A percentile compares a stretch with the other conserved stretches of the same genome.
Evolutionary conservation across 352 stramenopile genomes (phyloP).

Genomic region (Phytophthora meadii): DNA sequence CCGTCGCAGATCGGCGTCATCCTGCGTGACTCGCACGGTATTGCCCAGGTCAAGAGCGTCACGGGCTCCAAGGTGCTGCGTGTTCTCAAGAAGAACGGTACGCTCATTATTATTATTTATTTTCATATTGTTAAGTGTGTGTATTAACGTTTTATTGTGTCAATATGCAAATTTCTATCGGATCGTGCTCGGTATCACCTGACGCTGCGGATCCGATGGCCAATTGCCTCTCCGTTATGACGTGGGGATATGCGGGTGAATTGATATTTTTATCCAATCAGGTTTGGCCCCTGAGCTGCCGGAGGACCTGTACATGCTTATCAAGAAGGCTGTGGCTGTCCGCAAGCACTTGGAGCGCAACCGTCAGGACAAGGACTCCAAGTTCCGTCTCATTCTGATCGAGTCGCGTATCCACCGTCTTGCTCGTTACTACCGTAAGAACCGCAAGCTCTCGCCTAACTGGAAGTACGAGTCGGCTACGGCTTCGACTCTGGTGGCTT

Average conservation of each 20-base stretch:
- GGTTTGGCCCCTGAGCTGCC: constrained; percentile 98
- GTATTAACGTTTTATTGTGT: constrained; percentile 20
- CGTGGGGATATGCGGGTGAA: constrained; percentile 87
- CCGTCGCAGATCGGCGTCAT: constrained; percentile 99
- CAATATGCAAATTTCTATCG: not conserved
- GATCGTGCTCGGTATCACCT: constrained; percentile 83
- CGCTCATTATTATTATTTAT: constrained; percentile 4
- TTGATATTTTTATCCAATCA: constrained; percentile 33
- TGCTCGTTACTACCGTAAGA: constrained; percentile 99
- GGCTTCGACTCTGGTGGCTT: constrained; percentile 98
- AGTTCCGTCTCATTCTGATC: constrained; percentile 99
- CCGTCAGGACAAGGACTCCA: constrained; percentile 99
- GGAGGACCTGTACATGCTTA: constrained; percentile 99
- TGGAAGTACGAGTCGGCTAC: constrained; percentile 99
- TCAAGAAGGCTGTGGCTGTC: constrained; percentile 99
- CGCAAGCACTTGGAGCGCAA: constrained; percentile 99
- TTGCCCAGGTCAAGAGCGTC: constrained; percentile 98
- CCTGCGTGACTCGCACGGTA: constrained; percentile 99
- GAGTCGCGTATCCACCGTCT: constrained; percentile 99
- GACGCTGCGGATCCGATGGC: constrained; percentile 72
- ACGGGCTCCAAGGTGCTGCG: constrained; percentile 99
- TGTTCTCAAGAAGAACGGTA: constrained; percentile 99
- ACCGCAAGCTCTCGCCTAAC: constrained; percentile 98
- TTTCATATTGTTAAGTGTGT: not conserved
- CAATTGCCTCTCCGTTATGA: constrained; percentile 67